These are phyloP conservation scores for Periconia macrospinosa DNA, from an alignment of 2,329 filamentous ascomycete species.

Conservation along the genomic window DNA sequence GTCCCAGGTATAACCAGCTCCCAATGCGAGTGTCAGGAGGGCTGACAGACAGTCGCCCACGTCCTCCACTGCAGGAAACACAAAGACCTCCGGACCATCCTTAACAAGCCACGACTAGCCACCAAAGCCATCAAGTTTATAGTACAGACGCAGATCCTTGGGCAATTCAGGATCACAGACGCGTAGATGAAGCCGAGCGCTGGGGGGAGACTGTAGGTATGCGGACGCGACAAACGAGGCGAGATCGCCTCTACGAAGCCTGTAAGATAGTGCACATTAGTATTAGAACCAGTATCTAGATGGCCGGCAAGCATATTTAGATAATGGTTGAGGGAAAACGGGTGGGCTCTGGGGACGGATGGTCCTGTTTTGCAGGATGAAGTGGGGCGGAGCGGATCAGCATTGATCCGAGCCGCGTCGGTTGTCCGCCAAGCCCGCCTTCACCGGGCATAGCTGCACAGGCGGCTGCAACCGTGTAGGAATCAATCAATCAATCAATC, in stretches of 20 bases:
- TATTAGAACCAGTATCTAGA: slow-evolving; percentile 3
- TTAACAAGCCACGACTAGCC: no score
- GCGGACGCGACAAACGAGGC: neutral
- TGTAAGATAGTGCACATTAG: neutral
- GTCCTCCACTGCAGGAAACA: no score
- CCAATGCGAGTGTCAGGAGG: no score
- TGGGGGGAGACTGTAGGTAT: slow-evolving; percentile 1
- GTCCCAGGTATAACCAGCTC: no score
- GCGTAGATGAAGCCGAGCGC: no score
- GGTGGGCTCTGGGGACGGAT: slow-evolving; percentile 3
- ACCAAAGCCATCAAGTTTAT: no score
- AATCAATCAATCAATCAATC: slow-evolving; percentile 2
- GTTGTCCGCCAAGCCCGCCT: slow-evolving; percentile 1
- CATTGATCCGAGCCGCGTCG: slow-evolving; percentile 3
- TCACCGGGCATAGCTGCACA: slow-evolving; percentile 2
- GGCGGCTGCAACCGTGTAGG: slow-evolving; percentile 1
- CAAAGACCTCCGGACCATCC: no score
- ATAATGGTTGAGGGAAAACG: neutral
- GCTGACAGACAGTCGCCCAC: no score
- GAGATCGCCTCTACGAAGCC: neutral
- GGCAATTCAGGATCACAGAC: no score
- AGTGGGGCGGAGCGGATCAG: slow-evolving; percentile 5
- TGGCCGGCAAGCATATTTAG: neutral
- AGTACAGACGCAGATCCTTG: no score
- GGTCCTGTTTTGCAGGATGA: slow-evolving; percentile 4